Evolutionary conservation across 148 eudicot genomes (phyloP).

Genomic region (Talinum fruticosum): DNA sequence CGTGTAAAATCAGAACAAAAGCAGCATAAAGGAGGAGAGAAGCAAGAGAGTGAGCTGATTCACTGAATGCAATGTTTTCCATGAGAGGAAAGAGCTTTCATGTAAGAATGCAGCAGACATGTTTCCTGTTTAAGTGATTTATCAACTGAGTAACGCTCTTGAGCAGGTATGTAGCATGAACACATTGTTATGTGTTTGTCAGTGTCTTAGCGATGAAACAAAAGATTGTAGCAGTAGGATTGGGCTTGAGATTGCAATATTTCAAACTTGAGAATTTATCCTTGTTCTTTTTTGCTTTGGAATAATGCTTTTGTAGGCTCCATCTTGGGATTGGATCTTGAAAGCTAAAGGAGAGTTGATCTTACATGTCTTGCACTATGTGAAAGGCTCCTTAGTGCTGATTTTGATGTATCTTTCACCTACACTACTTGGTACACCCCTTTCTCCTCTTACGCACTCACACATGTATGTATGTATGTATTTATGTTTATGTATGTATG

Average conservation of each 20-base stretch:
- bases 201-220: background rate
- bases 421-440: background rate
- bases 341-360: background rate
- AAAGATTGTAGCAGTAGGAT: background rate
- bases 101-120: background rate
- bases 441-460: background rate
- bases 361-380: background rate
- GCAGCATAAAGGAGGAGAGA: background rate
- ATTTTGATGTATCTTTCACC: background rate
- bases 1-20: background rate
- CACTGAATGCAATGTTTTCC: background rate
- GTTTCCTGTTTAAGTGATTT: background rate
- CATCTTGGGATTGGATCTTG: background rate
- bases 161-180: background rate
- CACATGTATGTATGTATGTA: too few species aligned
- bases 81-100: background rate
- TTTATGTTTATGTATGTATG: too few species aligned
- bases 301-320: background rate
- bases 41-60: background rate
- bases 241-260: background rate
- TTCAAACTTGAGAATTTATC: background rate
- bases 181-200: background rate
- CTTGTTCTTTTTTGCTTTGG: background rate
- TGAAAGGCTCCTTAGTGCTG: background rate
- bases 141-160: background rate